A percentile compares a stretch with the other conserved stretches of the same genome.
Evolutionary conservation across 495 filamentous ascomycete genomes (phyloP).

Genomic region (Lasiosphaeria hispida): DNA sequence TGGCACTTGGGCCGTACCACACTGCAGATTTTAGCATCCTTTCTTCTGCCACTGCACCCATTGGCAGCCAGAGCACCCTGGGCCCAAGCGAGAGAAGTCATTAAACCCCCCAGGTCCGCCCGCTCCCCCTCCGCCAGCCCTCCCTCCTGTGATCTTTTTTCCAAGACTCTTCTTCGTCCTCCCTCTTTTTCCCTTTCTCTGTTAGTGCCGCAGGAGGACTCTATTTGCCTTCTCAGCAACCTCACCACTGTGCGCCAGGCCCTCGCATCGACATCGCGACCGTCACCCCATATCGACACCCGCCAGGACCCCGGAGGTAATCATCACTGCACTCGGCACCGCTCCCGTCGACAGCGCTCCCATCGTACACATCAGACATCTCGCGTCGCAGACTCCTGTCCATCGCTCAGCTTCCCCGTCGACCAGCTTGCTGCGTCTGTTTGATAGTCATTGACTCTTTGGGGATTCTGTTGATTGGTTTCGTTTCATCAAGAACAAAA

Average conservation of each 20-base stretch:
- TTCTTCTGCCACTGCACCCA: constrained; percentile 15
- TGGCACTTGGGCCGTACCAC: constrained; percentile 15
- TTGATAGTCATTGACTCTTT: constrained; percentile 32
- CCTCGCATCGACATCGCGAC: constrained; percentile 3
- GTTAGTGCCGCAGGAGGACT: constrained; percentile 31
- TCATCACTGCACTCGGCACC: constrained; percentile 19
- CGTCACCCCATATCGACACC: constrained; percentile 1
- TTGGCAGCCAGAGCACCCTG: constrained; percentile 17
- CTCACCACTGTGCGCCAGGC: constrained; percentile 7
- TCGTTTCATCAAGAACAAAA: constrained; percentile 38
- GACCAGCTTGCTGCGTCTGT: constrained; percentile 23
- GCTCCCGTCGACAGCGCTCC: constrained; percentile 8
- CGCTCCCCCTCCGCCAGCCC: constrained; percentile 22
- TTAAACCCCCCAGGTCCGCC: constrained; percentile 40
- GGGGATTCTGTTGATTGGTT: constrained; percentile 40
- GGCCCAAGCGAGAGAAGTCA: constrained; percentile 30
- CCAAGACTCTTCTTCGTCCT: constrained; percentile 32
- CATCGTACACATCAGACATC: constrained; percentile 29
- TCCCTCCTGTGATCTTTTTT: constrained; percentile 34
- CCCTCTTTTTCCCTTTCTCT: constrained; percentile 30
- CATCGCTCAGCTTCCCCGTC: constrained; percentile 25
- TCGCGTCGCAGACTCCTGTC: constrained; percentile 32
- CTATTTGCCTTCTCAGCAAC: constrained; percentile 22
- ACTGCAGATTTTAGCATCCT: constrained; percentile 21
- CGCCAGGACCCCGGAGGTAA: constrained; percentile 28